These are phyloP conservation scores for Candida wancherniae DNA, from an alignment of 805 yeast species.

Conservation along the genomic window DNA sequence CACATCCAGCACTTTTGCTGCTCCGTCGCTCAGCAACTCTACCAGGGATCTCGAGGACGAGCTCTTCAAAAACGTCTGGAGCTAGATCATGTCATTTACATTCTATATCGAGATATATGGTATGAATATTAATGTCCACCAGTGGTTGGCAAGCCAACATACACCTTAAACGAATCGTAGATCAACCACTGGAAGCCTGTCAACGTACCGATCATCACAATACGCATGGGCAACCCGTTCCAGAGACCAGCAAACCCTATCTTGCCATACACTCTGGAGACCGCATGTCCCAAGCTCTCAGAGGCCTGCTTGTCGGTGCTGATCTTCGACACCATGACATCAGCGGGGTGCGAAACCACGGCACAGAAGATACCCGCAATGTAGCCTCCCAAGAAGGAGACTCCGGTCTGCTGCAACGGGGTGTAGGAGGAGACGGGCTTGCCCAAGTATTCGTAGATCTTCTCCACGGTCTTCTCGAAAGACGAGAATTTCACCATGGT, in stretches of 20 bases:
- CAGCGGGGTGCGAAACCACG: conserved; percentile 96
- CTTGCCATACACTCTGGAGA: conserved; percentile 66
- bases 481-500: conserved; percentile 96
- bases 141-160: conserved; percentile 90
- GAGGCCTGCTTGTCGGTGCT: conserved; percentile 63
- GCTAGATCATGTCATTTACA: conserved; percentile 18
- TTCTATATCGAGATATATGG: neutral
- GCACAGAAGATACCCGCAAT: conserved; percentile 98
- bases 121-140: conserved; percentile 44
- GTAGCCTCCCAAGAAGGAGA: conserved; percentile 92
- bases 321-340: conserved; percentile 93
- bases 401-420: conserved; percentile 80
- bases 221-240: conserved; percentile 93
- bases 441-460: conserved; percentile 70
- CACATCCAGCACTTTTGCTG: neutral
- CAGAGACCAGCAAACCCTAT: conserved; percentile 91
- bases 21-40: too few species aligned
- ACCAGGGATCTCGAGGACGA: conserved; percentile 49
- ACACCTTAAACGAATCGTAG: conserved; percentile 94
- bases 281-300: conserved; percentile 65
- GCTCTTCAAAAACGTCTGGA: conserved; percentile 67
- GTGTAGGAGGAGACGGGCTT: conserved; percentile 68
- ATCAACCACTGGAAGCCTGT: conserved; percentile 97
- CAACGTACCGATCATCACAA: conserved; percentile 94
- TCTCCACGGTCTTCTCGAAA: conserved; percentile 85